phyloP scores from a whole-genome alignment of 1,139 yeast genomes.

The Lizanozyma gosingica region DNA sequence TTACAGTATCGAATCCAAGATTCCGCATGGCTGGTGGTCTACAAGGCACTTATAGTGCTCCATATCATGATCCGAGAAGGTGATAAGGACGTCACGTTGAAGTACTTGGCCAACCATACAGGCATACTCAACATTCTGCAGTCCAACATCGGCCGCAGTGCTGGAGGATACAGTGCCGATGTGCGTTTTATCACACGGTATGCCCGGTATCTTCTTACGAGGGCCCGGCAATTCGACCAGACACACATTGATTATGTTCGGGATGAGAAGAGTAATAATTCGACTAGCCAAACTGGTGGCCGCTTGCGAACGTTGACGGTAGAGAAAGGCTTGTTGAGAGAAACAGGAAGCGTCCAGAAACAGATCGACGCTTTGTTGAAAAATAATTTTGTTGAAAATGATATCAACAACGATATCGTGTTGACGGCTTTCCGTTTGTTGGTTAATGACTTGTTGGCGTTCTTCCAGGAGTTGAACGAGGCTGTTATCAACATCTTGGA shows the following conservation, averaged over 20 bases:
- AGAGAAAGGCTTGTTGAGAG: constrained; percentile 78
- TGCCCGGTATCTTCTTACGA: constrained; percentile 56
- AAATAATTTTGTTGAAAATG: constrained; percentile 68
- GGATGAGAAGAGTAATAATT: constrained; percentile 48
- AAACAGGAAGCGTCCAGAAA: constrained; percentile 74
- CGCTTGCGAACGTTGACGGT: constrained; percentile 55
- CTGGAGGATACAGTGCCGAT: constrained; percentile 25
- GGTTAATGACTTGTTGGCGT: constrained; percentile 74
- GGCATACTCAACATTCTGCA: constrained; percentile 48
- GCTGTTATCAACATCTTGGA: constrained; percentile 90
- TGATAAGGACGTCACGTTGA: constrained; percentile 59
- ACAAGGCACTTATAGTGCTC: constrained; percentile 72
- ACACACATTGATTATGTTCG: constrained; percentile 73
- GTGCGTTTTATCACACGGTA: constrained; percentile 59
- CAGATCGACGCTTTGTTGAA: constrained; percentile 71
- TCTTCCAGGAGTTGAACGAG: constrained; percentile 86
- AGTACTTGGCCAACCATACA: constrained; percentile 50
- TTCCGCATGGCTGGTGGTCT: constrained; percentile 84
- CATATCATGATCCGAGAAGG: constrained; percentile 94
- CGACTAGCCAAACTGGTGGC: constrained; percentile 44
- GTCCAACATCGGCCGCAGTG: constrained; percentile 13
- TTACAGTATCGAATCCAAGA: constrained; percentile 58
- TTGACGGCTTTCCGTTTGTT: constrained; percentile 79
- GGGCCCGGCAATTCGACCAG: constrained; percentile 60
- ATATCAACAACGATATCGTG: constrained; percentile 73